A percentile compares a stretch with the other conserved stretches of the same genome.
Conservation (phyloP, 2,329 filamentous ascomycete species). For the Cyphellophora europaea region DNA sequence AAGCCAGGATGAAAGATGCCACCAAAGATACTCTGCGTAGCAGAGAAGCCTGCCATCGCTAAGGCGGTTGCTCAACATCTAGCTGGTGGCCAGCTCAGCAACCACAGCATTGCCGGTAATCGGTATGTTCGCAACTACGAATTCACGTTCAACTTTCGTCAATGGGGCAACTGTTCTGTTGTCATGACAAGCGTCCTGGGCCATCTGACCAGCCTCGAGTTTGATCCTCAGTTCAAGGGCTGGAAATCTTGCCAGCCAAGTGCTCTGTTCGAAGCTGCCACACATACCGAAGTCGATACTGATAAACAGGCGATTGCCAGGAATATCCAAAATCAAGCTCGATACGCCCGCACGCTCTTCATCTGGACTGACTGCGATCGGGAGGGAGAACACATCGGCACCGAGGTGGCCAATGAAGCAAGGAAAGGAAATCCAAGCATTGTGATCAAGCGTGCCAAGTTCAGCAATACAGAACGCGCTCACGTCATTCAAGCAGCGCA, state of each 20-base stretch:
- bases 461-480: constrained; percentile 91
- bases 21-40: constrained; percentile 60
- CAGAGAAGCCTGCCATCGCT: constrained; percentile 88
- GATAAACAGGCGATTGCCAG: constrained; percentile 71
- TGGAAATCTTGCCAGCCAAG: constrained; percentile 77
- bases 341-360: constrained; percentile 63
- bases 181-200: constrained; percentile 92
- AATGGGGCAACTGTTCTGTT: constrained; percentile 74
- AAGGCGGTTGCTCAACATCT: constrained; percentile 89
- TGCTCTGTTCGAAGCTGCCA: constrained; percentile 70
- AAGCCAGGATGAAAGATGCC: constrained; percentile 17
- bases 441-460: constrained; percentile 74
- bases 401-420: constrained; percentile 79
- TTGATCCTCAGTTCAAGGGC: constrained; percentile 61
- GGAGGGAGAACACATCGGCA: constrained; percentile 92
- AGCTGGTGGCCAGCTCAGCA: constrained; percentile 62
- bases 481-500: constrained; percentile 80
- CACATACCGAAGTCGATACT: constrained; percentile 60
- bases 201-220: constrained; percentile 75
- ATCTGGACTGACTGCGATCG: constrained; percentile 99
- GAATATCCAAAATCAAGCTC: constrained; percentile 76
- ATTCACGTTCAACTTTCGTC: constrained; percentile 77
- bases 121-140: constrained; percentile 89
- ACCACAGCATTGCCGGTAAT: constrained; percentile 54
- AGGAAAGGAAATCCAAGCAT: constrained; percentile 62